Evolutionary conservation across 331 rosid species (phyloP).

Genomic region (Pyracantha coccinea): DNA sequence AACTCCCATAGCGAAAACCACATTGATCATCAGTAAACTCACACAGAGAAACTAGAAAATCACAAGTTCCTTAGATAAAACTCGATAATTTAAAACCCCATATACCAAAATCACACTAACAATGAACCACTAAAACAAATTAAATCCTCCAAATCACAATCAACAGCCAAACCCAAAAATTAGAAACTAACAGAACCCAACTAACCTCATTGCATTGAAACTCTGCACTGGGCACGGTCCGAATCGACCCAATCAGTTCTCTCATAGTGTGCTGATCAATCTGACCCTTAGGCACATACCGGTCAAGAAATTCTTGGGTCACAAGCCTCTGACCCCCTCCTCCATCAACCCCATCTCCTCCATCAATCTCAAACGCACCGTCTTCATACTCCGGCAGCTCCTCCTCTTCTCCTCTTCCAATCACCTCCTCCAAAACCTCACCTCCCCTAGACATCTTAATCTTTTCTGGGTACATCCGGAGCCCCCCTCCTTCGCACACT

Average conservation of each 20-base stretch:
- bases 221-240: constrained; percentile 36
- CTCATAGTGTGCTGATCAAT: constrained; percentile 64
- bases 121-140: background rate
- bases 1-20: background rate
- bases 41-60: background rate
- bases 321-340: constrained; percentile 23
- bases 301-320: constrained; percentile 32
- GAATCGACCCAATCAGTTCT: constrained; percentile 46
- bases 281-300: constrained; percentile 46
- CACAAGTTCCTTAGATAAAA: background rate
- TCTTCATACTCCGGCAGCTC: constrained; percentile 54
- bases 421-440: constrained; percentile 50
- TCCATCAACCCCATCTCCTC: constrained; percentile 34
- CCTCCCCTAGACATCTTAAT: constrained; percentile 63
- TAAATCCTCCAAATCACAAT: background rate
- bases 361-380: constrained; percentile 73
- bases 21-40: background rate
- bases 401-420: constrained; percentile 67
- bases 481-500: constrained; percentile 65
- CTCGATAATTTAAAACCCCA: background rate
- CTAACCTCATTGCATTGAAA: constrained; percentile 69
- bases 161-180: background rate
- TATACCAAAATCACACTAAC: background rate
- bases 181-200: background rate
- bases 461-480: constrained; percentile 62